Conservation (phyloP, 1,284 basidiomycete genomes). For the Peniophora sp. region DNA sequence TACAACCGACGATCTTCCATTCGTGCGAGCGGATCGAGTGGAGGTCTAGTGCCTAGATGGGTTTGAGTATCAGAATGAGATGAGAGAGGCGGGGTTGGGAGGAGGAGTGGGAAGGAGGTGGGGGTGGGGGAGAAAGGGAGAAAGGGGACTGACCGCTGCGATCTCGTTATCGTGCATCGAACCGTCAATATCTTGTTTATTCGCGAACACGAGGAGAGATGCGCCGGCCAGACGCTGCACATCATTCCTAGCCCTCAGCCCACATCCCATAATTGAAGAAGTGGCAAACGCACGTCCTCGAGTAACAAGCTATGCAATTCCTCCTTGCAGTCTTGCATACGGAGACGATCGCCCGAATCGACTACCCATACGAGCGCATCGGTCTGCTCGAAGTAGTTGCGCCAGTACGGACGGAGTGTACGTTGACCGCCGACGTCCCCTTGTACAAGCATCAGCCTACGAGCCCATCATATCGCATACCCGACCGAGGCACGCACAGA, state of each 20-base stretch:
- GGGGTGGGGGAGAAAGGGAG: too few relatives aligned
- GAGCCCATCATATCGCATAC: too few relatives aligned
- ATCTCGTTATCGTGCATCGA: constrained; percentile 83
- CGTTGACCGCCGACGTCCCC: constrained; percentile 99
- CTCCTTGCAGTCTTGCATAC: constrained; percentile 83
- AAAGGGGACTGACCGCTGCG: constrained; percentile 50
- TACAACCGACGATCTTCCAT: constrained; percentile 90
- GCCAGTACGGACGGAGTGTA: constrained; percentile 95
- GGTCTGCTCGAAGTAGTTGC: constrained; percentile 98
- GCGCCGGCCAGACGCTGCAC: constrained; percentile 85
- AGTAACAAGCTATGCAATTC: constrained; percentile 83
- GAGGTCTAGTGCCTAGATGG: constrained; percentile 66
- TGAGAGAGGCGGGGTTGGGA: too few relatives aligned
- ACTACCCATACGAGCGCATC: constrained; percentile 99
- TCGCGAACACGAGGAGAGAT: constrained; percentile 95
- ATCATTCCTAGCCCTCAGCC: constrained; percentile 8
- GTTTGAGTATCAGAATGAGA: constrained; percentile 7
- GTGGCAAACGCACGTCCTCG: constrained; percentile 76
- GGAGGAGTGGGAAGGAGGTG: too few relatives aligned
- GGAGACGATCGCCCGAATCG: constrained; percentile 85
- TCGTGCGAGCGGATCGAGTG: constrained; percentile 75
- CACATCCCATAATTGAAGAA: constrained; percentile 6
- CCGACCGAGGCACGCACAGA: constrained; percentile 51
- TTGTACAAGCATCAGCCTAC: constrained; percentile 21
- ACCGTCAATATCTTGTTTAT: constrained; percentile 94